Evolutionary conservation across 2,329 filamentous ascomycete species (phyloP).

Genomic region (Ceratocystiopsis sp.): DNA sequence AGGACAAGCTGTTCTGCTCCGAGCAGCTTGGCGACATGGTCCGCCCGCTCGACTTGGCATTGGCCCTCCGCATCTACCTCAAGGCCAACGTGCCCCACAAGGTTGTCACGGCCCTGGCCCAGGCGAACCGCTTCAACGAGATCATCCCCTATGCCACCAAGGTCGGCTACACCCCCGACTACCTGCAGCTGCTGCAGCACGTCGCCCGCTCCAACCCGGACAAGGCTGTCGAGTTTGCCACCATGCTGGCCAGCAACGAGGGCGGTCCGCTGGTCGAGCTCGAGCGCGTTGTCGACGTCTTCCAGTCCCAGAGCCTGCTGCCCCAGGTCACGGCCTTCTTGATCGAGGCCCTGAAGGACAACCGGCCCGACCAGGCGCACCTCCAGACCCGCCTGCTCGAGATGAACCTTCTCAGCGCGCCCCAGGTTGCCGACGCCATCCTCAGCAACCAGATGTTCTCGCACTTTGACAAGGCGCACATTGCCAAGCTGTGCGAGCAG

Average conservation of each 20-base stretch:
- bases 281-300: slow-evolving; percentile 90
- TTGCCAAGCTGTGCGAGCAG: slow-evolving; percentile 84
- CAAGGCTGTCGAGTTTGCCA: slow-evolving; percentile 87
- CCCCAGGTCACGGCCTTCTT: slow-evolving; percentile 98
- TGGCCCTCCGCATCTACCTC: slow-evolving; percentile 79
- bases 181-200: slow-evolving; percentile 78
- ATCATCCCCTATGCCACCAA: slow-evolving; percentile 83
- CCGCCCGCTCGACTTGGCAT: slow-evolving; percentile 69
- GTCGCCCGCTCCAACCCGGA: slow-evolving; percentile 84
- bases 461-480: slow-evolving; percentile 80
- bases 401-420: slow-evolving; percentile 95
- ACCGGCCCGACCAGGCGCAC: slow-evolving; percentile 82
- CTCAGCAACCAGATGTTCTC: slow-evolving; percentile 98
- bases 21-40: slow-evolving; percentile 94
- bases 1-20: slow-evolving; percentile 89
- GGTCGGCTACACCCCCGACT: slow-evolving; percentile 85
- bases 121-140: slow-evolving; percentile 92
- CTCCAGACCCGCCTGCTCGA: slow-evolving; percentile 89
- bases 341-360: slow-evolving; percentile 85
- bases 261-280: slow-evolving; percentile 77
- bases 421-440: slow-evolving; percentile 94
- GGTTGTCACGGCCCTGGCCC: slow-evolving; percentile 85
- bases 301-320: slow-evolving; percentile 94
- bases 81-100: slow-evolving; percentile 84
- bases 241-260: slow-evolving; percentile 78